Conservation (phyloP, 768 basidiomycete species). For the Udeniomyces megalosporus region DNA sequence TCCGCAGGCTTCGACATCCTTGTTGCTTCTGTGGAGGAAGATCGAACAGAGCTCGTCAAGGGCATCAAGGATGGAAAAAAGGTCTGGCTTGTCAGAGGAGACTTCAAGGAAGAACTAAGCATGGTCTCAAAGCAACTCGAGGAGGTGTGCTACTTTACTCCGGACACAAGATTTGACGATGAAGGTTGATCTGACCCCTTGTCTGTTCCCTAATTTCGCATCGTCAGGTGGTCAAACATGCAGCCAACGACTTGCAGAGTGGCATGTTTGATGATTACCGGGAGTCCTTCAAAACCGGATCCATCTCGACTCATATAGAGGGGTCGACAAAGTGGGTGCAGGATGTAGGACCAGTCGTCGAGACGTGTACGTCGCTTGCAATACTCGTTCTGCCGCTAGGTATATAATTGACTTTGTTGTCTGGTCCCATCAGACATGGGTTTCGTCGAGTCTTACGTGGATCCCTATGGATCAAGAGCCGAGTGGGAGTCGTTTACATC, state of each 20-base stretch:
- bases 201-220: too few relatives aligned
- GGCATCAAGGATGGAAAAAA: conserved; percentile 29
- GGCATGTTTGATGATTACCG: conserved; percentile 65
- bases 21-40: conserved; percentile 47
- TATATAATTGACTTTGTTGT: conserved; percentile 20
- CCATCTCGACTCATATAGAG: conserved; percentile 60
- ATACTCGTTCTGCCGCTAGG: too few relatives aligned
- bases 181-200: too few relatives aligned
- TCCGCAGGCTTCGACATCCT: conserved; percentile 48
- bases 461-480: conserved; percentile 77
- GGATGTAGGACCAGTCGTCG: conserved; percentile 66
- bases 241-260: conserved; percentile 53
- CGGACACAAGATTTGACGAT: neutral
- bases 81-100: conserved; percentile 48
- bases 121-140: conserved; percentile 42
- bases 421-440: neutral
- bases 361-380: too few relatives aligned
- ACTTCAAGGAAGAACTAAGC: conserved; percentile 45
- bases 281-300: conserved; percentile 62
- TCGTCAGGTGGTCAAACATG: conserved; percentile 50
- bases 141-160: conserved; percentile 36
- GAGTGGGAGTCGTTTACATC: conserved; percentile 61
- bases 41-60: conserved; percentile 23
- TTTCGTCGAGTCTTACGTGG: conserved; percentile 45
- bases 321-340: conserved; percentile 69